Base-by-base conservation (phyloP, 306 rosid species). In the Lagenaria siceraria region DNA sequence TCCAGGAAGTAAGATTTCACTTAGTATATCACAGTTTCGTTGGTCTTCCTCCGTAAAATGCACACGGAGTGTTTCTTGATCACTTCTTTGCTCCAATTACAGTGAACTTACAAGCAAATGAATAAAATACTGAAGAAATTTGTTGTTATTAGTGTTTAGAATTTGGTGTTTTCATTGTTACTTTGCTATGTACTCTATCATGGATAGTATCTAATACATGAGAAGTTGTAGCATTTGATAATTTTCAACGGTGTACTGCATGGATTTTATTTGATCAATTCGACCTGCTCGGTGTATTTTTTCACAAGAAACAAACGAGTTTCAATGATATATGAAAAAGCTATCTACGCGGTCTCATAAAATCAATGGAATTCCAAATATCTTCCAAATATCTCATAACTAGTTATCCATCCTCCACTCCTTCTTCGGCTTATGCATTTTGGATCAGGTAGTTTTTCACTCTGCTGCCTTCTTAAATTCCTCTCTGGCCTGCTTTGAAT, bases 1-100 rank as follows among this genome's bases (percentile, higher is more conserved):
- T 94, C 71, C 96, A 94, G 81, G 81, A 86, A 84, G 98, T 91
- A 88, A 80, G 82, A 27, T 36, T 17, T 31, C 38, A 27, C 22
- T 19, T 9, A 17, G 10, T 27, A 55, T 65, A 51, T 18, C 24
- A 8, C 4, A 27, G 62, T 35, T 49, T 35, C 64, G 53, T 7
- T 14, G 9, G 46, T 43, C 8, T 69, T 27, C 14, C 55, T 43
- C 3, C n/a, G 3, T 0, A 22, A 43, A 69, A 6, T 42, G 6
- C 29, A 19, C 9, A 66, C 1, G 3, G 8, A 43, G 35, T 24
- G 75, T 42, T 69, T 70, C 21, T 43, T 70, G 35, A 15, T 46
- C 36, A 71, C 42, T 48, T 25, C 1, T 49, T 17, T 24, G 58
- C 36, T 70, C 18, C 29, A 46, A 13, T 49, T 48, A 72, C 36